Conservation (phyloP, 768 basidiomycete genomes). For the Leucocoprinus birnbaumii region DNA sequence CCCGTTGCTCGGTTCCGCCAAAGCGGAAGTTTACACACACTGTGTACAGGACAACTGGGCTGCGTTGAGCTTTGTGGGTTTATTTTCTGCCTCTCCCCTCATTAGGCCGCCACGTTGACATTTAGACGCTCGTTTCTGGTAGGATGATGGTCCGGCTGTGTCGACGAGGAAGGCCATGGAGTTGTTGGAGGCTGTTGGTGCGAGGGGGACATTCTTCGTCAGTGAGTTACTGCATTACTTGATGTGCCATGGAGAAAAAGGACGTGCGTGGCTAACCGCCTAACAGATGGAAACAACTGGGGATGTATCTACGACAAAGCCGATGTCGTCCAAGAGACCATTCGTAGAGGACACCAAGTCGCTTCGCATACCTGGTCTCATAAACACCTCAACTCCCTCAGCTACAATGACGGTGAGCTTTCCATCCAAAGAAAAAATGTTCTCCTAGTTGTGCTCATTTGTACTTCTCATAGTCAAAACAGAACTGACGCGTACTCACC, state of each 20-base stretch:
- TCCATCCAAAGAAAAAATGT: background rate
- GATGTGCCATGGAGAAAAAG: background rate
- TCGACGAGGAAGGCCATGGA: conserved; percentile 29
- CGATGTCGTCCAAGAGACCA: conserved; percentile 30
- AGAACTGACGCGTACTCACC: conserved; percentile 30
- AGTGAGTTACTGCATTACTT: conserved; percentile 22
- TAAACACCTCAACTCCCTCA: conserved; percentile 30
- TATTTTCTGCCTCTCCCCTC: background rate
- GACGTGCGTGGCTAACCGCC: background rate
- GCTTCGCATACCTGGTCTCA: conserved; percentile 51
- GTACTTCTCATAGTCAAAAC: conserved; percentile 21
- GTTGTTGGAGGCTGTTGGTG: conserved; percentile 23
- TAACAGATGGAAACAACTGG: conserved; percentile 33
- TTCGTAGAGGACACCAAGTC: conserved; percentile 39
- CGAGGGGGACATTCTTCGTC: conserved; percentile 40
- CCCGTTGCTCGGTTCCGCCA: background rate
- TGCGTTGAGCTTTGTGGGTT: conserved; percentile 8
- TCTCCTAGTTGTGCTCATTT: background rate
- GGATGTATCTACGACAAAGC: conserved; percentile 35
- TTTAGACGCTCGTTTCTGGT: background rate
- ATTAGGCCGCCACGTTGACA: background rate
- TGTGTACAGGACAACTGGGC: background rate
- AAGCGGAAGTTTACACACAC: background rate
- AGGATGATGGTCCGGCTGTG: conserved; percentile 19
- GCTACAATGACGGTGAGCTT: conserved; percentile 26